These are phyloP conservation scores for Cladosporium sp. DNA, from an alignment of 2,329 filamentous ascomycete species.

Conservation along the genomic window DNA sequence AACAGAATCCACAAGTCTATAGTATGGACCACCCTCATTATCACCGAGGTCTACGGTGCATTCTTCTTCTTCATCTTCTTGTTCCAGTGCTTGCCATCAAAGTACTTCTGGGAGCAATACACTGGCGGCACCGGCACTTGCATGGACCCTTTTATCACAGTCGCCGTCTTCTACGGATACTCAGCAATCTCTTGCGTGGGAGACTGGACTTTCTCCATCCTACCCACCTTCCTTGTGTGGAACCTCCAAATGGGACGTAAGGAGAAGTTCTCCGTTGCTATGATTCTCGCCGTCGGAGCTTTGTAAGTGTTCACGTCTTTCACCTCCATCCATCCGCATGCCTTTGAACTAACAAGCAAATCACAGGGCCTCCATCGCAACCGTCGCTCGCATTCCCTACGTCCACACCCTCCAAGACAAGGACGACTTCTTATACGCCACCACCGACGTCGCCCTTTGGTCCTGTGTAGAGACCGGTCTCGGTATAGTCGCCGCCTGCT, in stretches of 20 bases:
- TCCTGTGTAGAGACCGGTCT: slow-evolving; percentile 16
- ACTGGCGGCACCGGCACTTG: slow-evolving; percentile 16
- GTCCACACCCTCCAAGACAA: slow-evolving; percentile 13
- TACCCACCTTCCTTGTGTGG: slow-evolving; percentile 29
- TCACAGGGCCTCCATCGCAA: slow-evolving; percentile 17
- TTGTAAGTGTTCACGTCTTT: slow-evolving; percentile 20
- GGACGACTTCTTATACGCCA: slow-evolving; percentile 16
- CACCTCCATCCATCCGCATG: not conserved
- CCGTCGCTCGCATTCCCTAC: slow-evolving; percentile 17
- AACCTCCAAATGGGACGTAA: slow-evolving; percentile 26
- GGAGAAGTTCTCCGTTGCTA: slow-evolving; percentile 28
- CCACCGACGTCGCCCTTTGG: slow-evolving; percentile 18
- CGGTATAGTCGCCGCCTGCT: slow-evolving; percentile 16
- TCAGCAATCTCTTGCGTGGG: slow-evolving; percentile 16
- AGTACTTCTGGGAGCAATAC: slow-evolving; percentile 18
- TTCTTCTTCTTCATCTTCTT: slow-evolving; percentile 20
- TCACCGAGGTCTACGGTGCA: slow-evolving; percentile 17
- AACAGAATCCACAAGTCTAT: slow-evolving; percentile 10
- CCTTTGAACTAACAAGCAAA: not conserved
- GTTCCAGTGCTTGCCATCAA: slow-evolving; percentile 17
- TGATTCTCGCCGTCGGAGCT: slow-evolving; percentile 29
- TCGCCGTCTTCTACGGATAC: slow-evolving; percentile 15
- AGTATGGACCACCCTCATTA: slow-evolving; percentile 13
- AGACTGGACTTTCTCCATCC: slow-evolving; percentile 20
- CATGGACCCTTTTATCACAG: slow-evolving; percentile 9